Base-by-base conservation (phyloP, 2,329 filamentous ascomycete genomes). In the Xylaria sp. region DNA sequence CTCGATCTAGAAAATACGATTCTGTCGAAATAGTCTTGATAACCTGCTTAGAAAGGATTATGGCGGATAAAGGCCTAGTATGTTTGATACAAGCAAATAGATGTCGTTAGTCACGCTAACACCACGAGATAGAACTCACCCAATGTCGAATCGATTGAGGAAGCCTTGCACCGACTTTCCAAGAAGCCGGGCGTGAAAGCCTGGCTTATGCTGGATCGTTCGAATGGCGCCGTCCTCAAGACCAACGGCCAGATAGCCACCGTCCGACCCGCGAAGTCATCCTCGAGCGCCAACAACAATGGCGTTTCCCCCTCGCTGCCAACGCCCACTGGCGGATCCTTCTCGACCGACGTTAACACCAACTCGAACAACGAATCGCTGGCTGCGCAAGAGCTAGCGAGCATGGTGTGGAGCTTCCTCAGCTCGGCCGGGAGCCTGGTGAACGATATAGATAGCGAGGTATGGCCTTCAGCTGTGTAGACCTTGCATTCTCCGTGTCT, bases 131-230 rank as follows among this genome's bases (percentile, higher is more conserved):
- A 74, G 72, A 73, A 84, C 80, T 73, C 79, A 62, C 83, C 82
- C 74, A 83, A 83, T 71, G 84, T 88, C 68, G 90, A 92, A 74
- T 88, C 87, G 51, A 86, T 92, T 68, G 86, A 89, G 62, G 87
- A 89, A 83, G 82, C 88, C 70, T 86, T 94, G 69, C 88, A 87
- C 56, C 90, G 91, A 20, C 85, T 96, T 54, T 89, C 91, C 49
- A 91, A 91, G 78, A 95, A 95, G 77, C 87, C 91, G 36, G 92
- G 92, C 69, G 92, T 96, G 61, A 92, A 92, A 79, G 92, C 91
- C 74, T 92, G 92, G 64, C 86, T 96, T 58, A 88, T 94, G 64
- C 84, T 96, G 51, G 92, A 94, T 74, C 89, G 92, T 66, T 82
- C 87, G 15, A 91, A 88, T 25, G 92, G 92, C 62, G 86, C 91